Base-by-base conservation (phyloP, 352 stramenopile genomes). In the Phytophthora sojae region DNA sequence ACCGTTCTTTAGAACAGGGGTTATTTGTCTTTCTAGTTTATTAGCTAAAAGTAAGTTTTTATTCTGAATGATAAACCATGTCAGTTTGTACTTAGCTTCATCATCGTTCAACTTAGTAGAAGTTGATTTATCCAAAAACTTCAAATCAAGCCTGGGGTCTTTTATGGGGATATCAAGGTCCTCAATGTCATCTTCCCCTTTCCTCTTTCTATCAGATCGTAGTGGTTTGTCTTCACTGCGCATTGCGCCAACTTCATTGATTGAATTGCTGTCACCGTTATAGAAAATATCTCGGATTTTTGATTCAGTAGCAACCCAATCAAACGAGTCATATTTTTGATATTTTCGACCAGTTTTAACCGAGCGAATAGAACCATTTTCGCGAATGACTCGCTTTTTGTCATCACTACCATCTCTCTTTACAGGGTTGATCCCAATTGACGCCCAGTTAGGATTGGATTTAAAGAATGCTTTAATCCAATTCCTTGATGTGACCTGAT, bases 221-320 rank as follows among this genome's bases (percentile, higher is more conserved):
- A 44, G 35, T 44, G 35, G 7, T 44, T 44, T 44, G 12, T 56
- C 62, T 44, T 67, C 60, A 15, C 29, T 21, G 5, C 52, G 35
- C 60, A 67, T 61, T 44, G 11, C 8, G 51, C 25, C 8, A 37
- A 52, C 17, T 45, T 60, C 60, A 53, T 67, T 51, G 23, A 67
- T 55, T 19, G 32, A 55, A 44, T 67, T 52, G 32, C 47, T 59
- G 19, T 58, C 60, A 21, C n/a, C 60, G 39, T 61, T 51, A 26
- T 49, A 39, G 19, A 30, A 57, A 12, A 67, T 60, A 54, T 53
- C 21, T 29, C 35, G 30, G 35, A 67, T 59, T 11, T 53, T 26
- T 17, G 37, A 30, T 23, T 23, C 52, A 42, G 60, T 67, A 26
- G 32, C 50, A 7, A 67, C 25, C 60, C 60, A 67, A 25, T 67